Base-by-base conservation (phyloP, 805 yeast genomes). In the Yarrowia divulgata region DNA sequence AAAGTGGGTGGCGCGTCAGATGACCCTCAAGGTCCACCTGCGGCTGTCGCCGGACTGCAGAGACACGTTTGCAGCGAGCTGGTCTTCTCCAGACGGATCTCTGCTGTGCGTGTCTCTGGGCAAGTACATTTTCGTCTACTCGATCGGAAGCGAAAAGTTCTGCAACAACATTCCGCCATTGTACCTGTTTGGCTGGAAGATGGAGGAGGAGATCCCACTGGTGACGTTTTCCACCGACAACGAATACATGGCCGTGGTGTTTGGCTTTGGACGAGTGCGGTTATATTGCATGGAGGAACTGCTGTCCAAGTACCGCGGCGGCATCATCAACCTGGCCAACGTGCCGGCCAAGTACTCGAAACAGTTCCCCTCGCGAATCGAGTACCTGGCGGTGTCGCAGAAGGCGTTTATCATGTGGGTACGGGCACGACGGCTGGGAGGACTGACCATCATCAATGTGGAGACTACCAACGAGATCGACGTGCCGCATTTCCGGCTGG, bases 401-500 rank as follows among this genome's bases (percentile, higher is more conserved):
- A 58, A 64, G 29, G 73, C 72, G 1, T 70, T 69, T 37, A 72
- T 73, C 43, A 58, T 73, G 45, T 72, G 74, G 70, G 67, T 73
- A 8, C 18, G 73, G 29, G 71, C 74, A 18, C 57, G 68, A 10
- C 64, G 75, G 14, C 67, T 73, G 16, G 75, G 75, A 9, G 75
- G 75, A 3, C 64, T 73, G 16, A 63, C 69, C 8, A 40, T 73
- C 29, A 73, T 73, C 49, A 73, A 73, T 29, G 54, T 70, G 16
- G 58, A 42, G 2, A 72, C 75, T 0, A 49, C 57, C 7, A 73
- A 71, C 43, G 75, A 73, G 37, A 73, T 73, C 14, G 75, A 73
- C 52, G 68, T 73, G 23, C 73, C 73, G 5, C 75, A 73, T 58
- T 73, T 73, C 58, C 48, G 73, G 9, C 70, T 73, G 40, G 75